Evolutionary conservation across 345 rosid species (phyloP), one percentile per base, ranked within the genome.

Genomic region (Physaria fendleri): DNA sequence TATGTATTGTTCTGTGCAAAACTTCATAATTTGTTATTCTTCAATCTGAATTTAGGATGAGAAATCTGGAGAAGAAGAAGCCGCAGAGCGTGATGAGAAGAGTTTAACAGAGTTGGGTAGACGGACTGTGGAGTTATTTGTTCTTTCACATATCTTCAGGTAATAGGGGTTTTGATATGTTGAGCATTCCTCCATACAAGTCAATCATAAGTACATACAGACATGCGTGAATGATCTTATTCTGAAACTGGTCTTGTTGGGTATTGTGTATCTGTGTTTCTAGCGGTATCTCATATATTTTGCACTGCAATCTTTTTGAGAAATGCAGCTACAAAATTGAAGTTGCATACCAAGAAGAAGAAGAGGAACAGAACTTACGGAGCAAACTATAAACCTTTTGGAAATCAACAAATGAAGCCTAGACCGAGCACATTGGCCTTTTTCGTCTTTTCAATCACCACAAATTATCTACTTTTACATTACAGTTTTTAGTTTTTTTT

Each of bases 61-160:
- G 33, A 82, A 76, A 74, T 76, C 82, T 29, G 90, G 95, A 49
- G 93, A 86, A 57, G 98, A 86, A 76, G 95, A 91, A 77, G 76
- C 85, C 25, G 66, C 77, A 71, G 88, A 76, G 66, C 82, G 81
- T 45, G 96, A 92, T 79, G 98, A 92, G 78, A 88, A 84, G 69
- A 89, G 86, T 43, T 85, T 92, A 46, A 88, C 94, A 14, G 98
- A 88, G 64, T 61, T 88, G 71, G 98, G 97, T 47, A 89, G 95
- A 45, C 78, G 92, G 68, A 86, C 97, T 0, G 78, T 92, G 71
- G 98, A 92, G 76, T 83, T 80, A 69, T 87, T 84, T 92, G 91
- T 79, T 40, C 94, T 92, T 50, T 78, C 84, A 16, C 95, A 88
- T 69, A 92, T 92, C 59, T 92, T 88, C 80, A 81, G 93, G 98